Evolutionary conservation across 805 yeast genomes (phyloP), one percentile per base, ranked within the genome.

Genomic region (Alloascoidea hylecoeti): DNA sequence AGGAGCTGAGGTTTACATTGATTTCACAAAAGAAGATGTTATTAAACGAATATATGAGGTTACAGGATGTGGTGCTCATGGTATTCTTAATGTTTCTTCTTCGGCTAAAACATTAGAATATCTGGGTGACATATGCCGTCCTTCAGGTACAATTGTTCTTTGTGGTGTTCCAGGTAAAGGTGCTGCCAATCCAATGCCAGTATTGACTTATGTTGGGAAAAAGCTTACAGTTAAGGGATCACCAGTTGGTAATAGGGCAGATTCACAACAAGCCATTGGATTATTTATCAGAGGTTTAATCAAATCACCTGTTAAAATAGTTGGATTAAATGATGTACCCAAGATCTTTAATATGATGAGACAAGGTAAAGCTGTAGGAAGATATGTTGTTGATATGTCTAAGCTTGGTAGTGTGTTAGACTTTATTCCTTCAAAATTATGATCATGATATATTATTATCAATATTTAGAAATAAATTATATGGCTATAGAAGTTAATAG

Each of bases 1-100:
- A 36, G 79, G 79, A 38, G 75, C 75, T 43, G 78, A 72, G 46
- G 61, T 51, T 18, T 72, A 59, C 43, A 57, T 73, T 40, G 79
- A 73, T 58, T 71, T 69, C 56, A 57, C 61, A 36, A 40, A 45
- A 34, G 41, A 39, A 15, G 38, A 43, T 18, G 46, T 42, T 35
- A 36, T 44, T 5, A 44, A 38, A 6, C 43, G 49, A 17, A 19
- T 19, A 16, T 18, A 39, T 16, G 33, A 40, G n/a, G 49, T 53
- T 9, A 43, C 41, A 3, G 51, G n/a, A 23, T 9, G 16, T 12
- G 53, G 53, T 15, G 51, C 47, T 15, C 45, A 43, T 33, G 51
- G 46, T 2, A 40, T 37, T 3, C 18, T 49, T 19, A 41, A 45
- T 33, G 36, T 50, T 5, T 49, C 53, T 12, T 41, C 48, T 15